Evolutionary conservation across 2,329 filamentous ascomycete species (phyloP), one percentile per base, ranked within the genome.

Genomic region (Colletotrichum costaricense): DNA sequence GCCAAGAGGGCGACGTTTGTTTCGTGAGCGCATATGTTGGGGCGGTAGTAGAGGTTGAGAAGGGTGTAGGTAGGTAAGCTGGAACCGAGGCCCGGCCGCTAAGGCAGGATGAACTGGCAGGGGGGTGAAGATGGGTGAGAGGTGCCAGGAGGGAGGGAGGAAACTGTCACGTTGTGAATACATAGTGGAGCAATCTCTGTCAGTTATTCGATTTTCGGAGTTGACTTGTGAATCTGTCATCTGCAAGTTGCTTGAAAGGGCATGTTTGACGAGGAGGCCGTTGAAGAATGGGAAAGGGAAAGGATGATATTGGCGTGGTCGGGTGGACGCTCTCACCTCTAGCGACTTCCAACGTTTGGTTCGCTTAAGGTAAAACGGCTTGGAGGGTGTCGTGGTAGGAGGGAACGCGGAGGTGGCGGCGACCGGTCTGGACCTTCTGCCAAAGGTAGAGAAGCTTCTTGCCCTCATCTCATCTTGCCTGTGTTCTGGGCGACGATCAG

Each of bases 101-200:
- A 57, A 22, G n/a, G n/a, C 5, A 38, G 38, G 24, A 28, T 22
- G 22, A 33, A 56, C 33, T 30, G 66, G 46, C 22, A 33, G 26
- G 11, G 24, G 35, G 30, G 24, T 52, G 19, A 22, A 26, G 56
- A 52, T 42, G 30, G 16, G 35, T 49, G 22, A 26, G 35, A 26
- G n/a, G 28, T 46, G 46, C 26, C 12, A 22, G 14, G 46, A 30
- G 28, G 30, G 35, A 64, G 33, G 46, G 71, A 73, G 71, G 46
- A 70, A 73, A 73, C 71, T 73, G 62, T 52, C 67, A 73, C 71
- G 60, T 33, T 73, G 49, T 9, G 69, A 42, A 56, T 52, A 30
- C 8, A n/a, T 42, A 11, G 28, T 26, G 19, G 26, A 26, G n/a
- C 56, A 42, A 57, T 14, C 33, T 24, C n/a, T 24, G 46, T 70